phyloP scores from a whole-genome alignment of 305 asterid genomes.

The Fraxinus greggii region DNA sequence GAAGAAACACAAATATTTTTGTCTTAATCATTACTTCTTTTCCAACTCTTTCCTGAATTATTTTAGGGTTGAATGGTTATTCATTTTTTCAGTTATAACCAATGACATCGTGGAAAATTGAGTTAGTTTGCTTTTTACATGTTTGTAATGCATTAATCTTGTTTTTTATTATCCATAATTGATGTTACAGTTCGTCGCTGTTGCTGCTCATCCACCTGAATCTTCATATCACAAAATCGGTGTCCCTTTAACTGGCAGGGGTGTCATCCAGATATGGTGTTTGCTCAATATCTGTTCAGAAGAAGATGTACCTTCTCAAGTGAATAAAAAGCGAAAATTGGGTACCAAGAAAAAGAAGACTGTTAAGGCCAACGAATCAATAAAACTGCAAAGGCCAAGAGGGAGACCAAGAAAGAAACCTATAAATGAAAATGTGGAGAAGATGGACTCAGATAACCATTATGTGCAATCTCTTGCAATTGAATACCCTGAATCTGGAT shows the following conservation, averaged over 20 bases:
- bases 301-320: conserved; percentile 34
- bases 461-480: conserved; percentile 41
- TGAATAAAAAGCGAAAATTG: conserved; percentile 33
- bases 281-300: conserved; percentile 40
- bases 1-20: not conserved
- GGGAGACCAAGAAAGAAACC: conserved; percentile 47
- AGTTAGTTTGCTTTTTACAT: conserved; percentile 1
- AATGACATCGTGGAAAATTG: not conserved
- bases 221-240: conserved; percentile 84
- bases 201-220: conserved; percentile 90
- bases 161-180: conserved; percentile 23
- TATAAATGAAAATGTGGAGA: conserved; percentile 28
- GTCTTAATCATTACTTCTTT: conserved; percentile 3
- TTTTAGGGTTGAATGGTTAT: not conserved
- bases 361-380: conserved; percentile 18
- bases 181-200: conserved; percentile 70
- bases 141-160: not conserved
- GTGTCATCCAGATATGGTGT: conserved; percentile 91
- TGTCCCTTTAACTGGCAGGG: conserved; percentile 76
- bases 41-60: not conserved
- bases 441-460: conserved; percentile 29
- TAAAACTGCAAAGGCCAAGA: conserved; percentile 35
- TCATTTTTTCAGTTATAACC: not conserved
- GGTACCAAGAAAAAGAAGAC: conserved; percentile 24
- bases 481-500: conserved; percentile 33